Evolutionary conservation across 1,284 basidiomycete species (phyloP), one percentile per base, ranked within the genome.

Genomic region (Irpex rosettiformis): DNA sequence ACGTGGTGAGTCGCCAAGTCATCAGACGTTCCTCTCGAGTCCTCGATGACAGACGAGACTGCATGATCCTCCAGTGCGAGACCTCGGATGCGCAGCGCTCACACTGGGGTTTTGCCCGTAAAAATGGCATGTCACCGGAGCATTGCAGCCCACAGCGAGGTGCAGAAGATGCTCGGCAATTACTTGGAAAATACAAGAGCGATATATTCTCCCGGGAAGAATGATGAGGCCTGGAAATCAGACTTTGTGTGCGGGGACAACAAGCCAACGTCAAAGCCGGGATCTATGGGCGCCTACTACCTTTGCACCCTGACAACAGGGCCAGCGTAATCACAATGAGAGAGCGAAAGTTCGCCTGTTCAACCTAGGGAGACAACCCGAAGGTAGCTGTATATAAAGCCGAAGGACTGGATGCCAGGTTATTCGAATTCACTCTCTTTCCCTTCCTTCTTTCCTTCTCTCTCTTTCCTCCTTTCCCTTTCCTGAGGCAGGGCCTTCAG

Each of bases 401-500:
- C 13, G 24, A 28, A 51, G 10, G 48, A 37, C 48, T 33, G 18
- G 11, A 27, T 49, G 18, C 43, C 16, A 4, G 18, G 24, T 28
- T n/a, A 29, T 28, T 16, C 33, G 16, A 8, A 13, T 13, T 18
- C 21, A 42, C 55, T 59, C 60, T 56, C 60, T 54, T 60, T 58
- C 29, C 57, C 53, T 54, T 59, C 42, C 52, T 57, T 60, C 52
- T 55, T 54, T 59, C 42, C 52, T 57, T 60, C 52, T 66, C 65
- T 64, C 63, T 60, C 56, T 62, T 59, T 49, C 52, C 61, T 61
- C 55, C 58, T 58, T 54, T 58, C 52, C 54, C 58, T 63, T 60
- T 52, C 54, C 61, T 64, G 65, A 69, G 68, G 69, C 70, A 64
- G 69, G 67, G 66, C 70, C 70, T 70, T 66, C 60, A 63, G 61